Evolutionary conservation across 805 yeast species (phyloP), one percentile per base, ranked within the genome.

Genomic region (Metschnikowia lunata): DNA sequence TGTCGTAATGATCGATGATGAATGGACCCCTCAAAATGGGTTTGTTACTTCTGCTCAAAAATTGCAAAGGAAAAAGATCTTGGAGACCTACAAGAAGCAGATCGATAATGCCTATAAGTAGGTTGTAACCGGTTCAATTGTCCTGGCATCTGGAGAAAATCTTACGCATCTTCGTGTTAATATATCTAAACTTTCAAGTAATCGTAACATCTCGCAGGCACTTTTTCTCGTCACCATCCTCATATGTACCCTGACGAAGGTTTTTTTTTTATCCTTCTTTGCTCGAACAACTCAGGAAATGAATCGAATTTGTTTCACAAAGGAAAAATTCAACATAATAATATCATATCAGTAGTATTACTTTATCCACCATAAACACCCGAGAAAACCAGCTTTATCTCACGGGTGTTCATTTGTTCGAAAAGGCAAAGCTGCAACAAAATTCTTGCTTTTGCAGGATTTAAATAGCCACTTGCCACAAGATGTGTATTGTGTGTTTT

Each of bases 11-110:
- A 75, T 82, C 46, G 90, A 87, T 52, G 91, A 82, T 41, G 99
- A 93, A 72, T 93, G 99, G 98, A 93, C 98, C 34, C 98, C 99
- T 35, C 93, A 88, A 67, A 87, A 81, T 61, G 98, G 97, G 0
- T 88, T 72, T 54, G 95, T 91, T 45, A 89, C 98, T 12, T 82
- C 95, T 47, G 99, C 99, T 26, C 97, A 90, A 69, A 93, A 93
- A 71, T 77, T 93, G 59, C 97, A 91, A 74, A 85, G 99, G 75
- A 86, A 78, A 75, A 85, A 85, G 74, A 93, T 93, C 60, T 70
- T 88, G 55, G 79, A 74, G 29, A 78, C 82, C 48, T 85, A 83
- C 61, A 66, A 82, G 65, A 75, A 75, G 31, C 78, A 75, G 39
- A 86, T 93, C 57, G 86, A 85, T 49, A 71, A 69, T 47, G 77